Conservation (phyloP, 768 basidiomycete species). For the Amanita fuliginea region DNA sequence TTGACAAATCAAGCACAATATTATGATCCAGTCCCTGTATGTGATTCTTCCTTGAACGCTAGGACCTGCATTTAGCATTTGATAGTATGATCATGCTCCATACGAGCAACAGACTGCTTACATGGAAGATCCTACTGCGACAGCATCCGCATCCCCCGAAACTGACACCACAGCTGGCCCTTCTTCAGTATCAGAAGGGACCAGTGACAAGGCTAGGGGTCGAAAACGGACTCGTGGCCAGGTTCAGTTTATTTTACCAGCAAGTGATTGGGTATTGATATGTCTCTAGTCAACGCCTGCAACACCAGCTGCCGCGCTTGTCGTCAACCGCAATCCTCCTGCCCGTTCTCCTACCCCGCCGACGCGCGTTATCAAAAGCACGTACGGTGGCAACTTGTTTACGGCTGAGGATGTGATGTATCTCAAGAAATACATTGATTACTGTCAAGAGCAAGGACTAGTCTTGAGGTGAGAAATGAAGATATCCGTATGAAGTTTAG, state of each 20-base stretch:
- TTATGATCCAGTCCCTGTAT: conserved; percentile 5
- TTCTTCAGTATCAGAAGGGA: conserved; percentile 19
- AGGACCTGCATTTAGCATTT: neutral
- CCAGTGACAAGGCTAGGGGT: conserved; percentile 43
- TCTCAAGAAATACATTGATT: conserved; percentile 82
- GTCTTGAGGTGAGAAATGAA: conserved; percentile 50
- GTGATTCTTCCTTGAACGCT: neutral
- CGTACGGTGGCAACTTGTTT: conserved; percentile 82
- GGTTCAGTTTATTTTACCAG: conserved; percentile 21
- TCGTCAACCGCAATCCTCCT: conserved; percentile 54
- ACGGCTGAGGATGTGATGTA: conserved; percentile 77
- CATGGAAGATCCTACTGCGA: conserved; percentile 38
- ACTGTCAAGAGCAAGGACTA: conserved; percentile 79
- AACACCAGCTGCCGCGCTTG: conserved; percentile 53
- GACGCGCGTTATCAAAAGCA: conserved; percentile 75
- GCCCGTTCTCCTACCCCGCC: conserved; percentile 81
- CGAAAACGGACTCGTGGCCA: conserved; percentile 59
- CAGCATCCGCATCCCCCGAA: conserved; percentile 26
- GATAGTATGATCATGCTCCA: conserved; percentile 40
- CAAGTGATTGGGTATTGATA: conserved; percentile 1
- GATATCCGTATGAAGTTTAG: neutral
- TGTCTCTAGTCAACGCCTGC: conserved; percentile 44
- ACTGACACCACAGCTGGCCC: conserved; percentile 28
- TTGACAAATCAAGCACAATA: conserved; percentile 43
- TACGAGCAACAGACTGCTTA: conserved; percentile 28